Base-by-base conservation (phyloP, 169 alveolate species). In the Plasmodium fragile region DNA sequence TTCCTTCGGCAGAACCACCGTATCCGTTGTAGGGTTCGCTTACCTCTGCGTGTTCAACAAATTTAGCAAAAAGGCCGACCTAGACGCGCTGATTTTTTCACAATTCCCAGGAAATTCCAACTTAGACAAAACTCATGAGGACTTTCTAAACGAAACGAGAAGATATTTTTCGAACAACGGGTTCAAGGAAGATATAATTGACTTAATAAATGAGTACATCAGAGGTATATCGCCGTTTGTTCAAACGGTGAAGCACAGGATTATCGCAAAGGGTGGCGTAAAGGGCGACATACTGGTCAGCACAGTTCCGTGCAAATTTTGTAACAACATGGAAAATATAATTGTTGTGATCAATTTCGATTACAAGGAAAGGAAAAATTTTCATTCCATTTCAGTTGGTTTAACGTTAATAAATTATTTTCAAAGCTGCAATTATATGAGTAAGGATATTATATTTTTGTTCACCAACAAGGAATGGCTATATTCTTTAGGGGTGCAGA, bases 351-450 rank as follows among this genome's bases (percentile, higher is more conserved):
- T 91, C 81, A 91, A 91, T 69, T 91, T 91, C 82, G 92, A 81
- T 69, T 91, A 49, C 59, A 91, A 91, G 39, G 94, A 91, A 91
- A 91, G 94, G 65, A 79, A 81, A 81, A 80, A 45, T 91, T 91
- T 91, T 18, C 94, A 91, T 39, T 45, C 85, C 6, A 16, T 91
- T 25, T 13, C 55, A 39, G 83, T 91, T 49, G 94, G 92, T 80
- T 81, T 91, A 72, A 91, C 94, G 16, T 80, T 91, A 53, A 91
- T 91, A 2, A 52, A 91, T 25, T 55, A 91, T 41, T 91, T 91
- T 80, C 53, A 49, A 69, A 59, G 49, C 53, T 80, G 92, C 73
- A 81, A 91, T 45, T 91, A 91, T 69, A 81, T 91, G 94, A 91
- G 94, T 81, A 91, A 91, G 75, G 94, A 91, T 41, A 72, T 91